Evolutionary conservation across 2,329 filamentous ascomycete genomes (phyloP), one percentile per base, ranked within the genome.

Genomic region (Pseudocercospora vitis): DNA sequence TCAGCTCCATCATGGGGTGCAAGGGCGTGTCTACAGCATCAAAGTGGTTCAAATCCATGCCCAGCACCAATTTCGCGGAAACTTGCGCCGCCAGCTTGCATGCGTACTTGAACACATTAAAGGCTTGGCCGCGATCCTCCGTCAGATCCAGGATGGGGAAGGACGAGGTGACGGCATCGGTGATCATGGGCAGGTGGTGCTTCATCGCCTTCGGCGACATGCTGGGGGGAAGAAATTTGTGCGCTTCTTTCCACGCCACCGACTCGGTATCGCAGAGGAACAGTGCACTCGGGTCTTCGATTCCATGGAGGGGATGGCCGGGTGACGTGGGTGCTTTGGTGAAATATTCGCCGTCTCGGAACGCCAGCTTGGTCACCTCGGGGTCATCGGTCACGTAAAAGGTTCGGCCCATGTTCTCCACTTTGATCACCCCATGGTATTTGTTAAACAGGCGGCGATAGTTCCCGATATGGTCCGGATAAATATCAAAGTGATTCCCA

Each of bases 211-310:
- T 83, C 26, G 82, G 81, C 0, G 77, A 76, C 8, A 85, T 70
- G 0, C 80, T 78, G 0, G 83, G 81, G 0, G 82, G 81, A 0
- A 85, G 59, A 66, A 84, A 86, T 64, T 85, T 86, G 71, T 85
- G 83, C 0, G 78, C 76, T 0, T 76, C 50, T 35, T 64, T 69
- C 77, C 78, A 83, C 50, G 76, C 73, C 12, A 75, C 71, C 0
- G 75, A 77, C 16, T 80, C 73, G 0, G 79, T 82, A 60, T 82
- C 79, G 3, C 59, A 60, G 3, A 70, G 40, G 54, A 72, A 72
- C 1, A 72, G 56, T 26, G 62, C 63, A 5, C 68, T 68, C 14
- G 60, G 54, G 4, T 66, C 55, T 51, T 66, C 72, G 60, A 71
- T 68, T 2, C 62, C 63, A 28, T 60, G 65, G 6, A 72, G 61